Conservation (phyloP, 257 asterid species). For the Solanum ahanhuiri region DNA sequence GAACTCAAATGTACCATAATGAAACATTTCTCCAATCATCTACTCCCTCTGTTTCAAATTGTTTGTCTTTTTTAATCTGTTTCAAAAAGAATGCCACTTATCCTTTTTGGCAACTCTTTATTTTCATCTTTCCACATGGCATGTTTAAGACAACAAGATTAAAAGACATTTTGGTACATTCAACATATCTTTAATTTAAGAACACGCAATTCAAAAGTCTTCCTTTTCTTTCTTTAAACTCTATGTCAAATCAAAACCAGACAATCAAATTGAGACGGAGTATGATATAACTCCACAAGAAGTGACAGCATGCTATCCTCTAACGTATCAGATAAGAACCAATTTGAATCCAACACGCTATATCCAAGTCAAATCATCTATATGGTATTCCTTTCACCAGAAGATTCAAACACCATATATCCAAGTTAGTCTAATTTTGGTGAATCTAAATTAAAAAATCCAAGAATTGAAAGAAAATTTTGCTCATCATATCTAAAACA, state of each 20-base stretch:
- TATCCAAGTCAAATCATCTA: not conserved
- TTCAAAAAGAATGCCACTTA: not conserved
- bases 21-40: not conserved
- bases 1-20: constrained; percentile 5
- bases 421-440: constrained; percentile 3
- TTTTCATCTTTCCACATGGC: not conserved
- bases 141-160: not conserved
- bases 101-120: not conserved
- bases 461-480: not conserved
- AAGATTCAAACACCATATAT: not conserved
- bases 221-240: not conserved
- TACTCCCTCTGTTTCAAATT: not conserved
- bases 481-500: not conserved
- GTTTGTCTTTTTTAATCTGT: not conserved
- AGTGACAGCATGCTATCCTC: not conserved
- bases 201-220: not conserved
- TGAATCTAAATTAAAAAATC: not conserved
- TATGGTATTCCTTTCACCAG: not conserved
- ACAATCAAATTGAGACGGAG: not conserved
- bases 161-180: not conserved
- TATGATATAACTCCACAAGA: not conserved
- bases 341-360: not conserved
- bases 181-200: not conserved
- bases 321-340: not conserved
- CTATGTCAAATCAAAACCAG: not conserved